Evolutionary conservation across 164 flowering plant species (phyloP).

Genomic region (Vitis rupestris): DNA sequence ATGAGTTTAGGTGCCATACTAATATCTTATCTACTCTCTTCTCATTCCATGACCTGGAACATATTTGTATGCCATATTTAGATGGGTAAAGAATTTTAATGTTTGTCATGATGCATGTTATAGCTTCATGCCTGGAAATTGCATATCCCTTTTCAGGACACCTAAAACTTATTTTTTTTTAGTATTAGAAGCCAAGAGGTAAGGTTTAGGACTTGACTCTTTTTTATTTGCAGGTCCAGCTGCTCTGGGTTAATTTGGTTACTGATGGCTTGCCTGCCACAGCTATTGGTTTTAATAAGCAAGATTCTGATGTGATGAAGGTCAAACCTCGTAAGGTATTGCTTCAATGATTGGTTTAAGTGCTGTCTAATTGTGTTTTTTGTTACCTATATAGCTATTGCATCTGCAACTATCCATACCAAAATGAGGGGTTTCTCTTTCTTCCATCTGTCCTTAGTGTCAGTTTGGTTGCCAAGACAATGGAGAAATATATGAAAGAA

Average conservation of each 20-base stretch:
- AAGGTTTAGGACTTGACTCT: conserved; percentile 1
- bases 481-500: no score
- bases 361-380: neutral
- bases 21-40: neutral
- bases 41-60: neutral
- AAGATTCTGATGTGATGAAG: conserved; percentile 96
- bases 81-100: neutral
- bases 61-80: neutral
- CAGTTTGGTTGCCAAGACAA: no score
- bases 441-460: no score
- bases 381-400: neutral
- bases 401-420: no score
- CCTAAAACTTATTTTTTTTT: neutral
- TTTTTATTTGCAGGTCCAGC: conserved; percentile 67
- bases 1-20: neutral
- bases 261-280: conserved; percentile 99
- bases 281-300: conserved; percentile 98
- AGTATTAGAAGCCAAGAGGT: neutral
- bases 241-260: conserved; percentile 97
- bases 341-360: neutral
- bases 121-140: no score
- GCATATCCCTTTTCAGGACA: no score
- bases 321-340: conserved; percentile 93
- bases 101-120: no score
- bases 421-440: no score